phyloP scores from a whole-genome alignment of 179 eudicot genomes.

The Sideroxylon spinosum region DNA sequence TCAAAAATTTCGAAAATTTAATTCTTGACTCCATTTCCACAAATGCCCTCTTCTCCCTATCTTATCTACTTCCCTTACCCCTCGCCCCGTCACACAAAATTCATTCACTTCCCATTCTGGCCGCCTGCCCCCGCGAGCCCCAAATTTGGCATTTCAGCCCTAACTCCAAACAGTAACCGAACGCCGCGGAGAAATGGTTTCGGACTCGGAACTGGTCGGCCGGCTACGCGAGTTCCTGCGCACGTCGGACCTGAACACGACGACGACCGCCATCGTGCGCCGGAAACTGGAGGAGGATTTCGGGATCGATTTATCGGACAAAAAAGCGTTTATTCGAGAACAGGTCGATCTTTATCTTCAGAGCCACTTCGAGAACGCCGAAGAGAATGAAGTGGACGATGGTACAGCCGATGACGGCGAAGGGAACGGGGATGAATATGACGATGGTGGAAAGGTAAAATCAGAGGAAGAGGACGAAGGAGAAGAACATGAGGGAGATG shows the following conservation, averaged over 20 bases:
- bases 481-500: slow-evolving; percentile 9
- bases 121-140: slow-evolving; percentile 4
- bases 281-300: slow-evolving; percentile 67
- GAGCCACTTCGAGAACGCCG: slow-evolving; percentile 33
- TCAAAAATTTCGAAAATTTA: no score
- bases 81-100: no score
- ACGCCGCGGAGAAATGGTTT: slow-evolving; percentile 26
- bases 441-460: slow-evolving; percentile 17
- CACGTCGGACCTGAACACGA: slow-evolving; percentile 62
- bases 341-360: slow-evolving; percentile 66
- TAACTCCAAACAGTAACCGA: not conserved
- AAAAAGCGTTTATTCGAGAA: slow-evolving; percentile 57
- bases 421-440: slow-evolving; percentile 19
- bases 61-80: not conserved
- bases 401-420: slow-evolving; percentile 19
- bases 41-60: not conserved
- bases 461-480: not conserved
- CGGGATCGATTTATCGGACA: slow-evolving; percentile 68
- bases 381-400: slow-evolving; percentile 30
- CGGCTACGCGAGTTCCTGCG: slow-evolving; percentile 49
- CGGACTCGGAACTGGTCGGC: slow-evolving; percentile 56
- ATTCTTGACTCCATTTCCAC: not conserved
- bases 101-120: not conserved
- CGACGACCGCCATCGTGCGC: slow-evolving; percentile 58
- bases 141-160: not conserved